A percentile compares a stretch with the other conserved stretches of the same genome.
Evolutionary conservation across 1,284 basidiomycete genomes (phyloP).

Genomic region (Coniferiporia sulphurascens): DNA sequence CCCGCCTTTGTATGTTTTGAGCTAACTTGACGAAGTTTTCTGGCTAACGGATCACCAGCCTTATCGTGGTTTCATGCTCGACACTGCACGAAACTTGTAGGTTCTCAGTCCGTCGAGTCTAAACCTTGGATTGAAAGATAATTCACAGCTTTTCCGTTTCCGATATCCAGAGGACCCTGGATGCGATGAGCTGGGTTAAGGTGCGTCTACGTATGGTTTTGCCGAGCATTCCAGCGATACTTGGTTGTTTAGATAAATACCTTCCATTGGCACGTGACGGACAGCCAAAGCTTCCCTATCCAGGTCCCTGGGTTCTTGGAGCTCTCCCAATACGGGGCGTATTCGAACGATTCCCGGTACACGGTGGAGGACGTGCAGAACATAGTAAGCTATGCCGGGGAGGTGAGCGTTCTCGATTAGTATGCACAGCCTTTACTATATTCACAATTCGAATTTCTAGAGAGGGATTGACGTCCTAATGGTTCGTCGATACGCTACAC

Average conservation of each 20-base stretch:
- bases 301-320: conserved; percentile 57
- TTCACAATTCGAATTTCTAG: conserved; percentile 29
- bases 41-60: conserved; percentile 37
- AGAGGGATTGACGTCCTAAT: conserved; percentile 78
- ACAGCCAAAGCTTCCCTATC: conserved; percentile 75
- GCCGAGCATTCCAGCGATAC: conserved; percentile 12
- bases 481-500: conserved; percentile 18
- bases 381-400: conserved; percentile 68
- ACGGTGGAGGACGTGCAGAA: conserved; percentile 52
- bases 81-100: conserved; percentile 67
- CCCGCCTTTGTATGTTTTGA: conserved; percentile 52
- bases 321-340: conserved; percentile 64
- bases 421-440: conserved; percentile 21
- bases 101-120: conserved; percentile 11
- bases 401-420: conserved; percentile 18
- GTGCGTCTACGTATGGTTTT: conserved; percentile 34
- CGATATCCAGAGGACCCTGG: conserved; percentile 70
- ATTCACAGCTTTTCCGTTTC: conserved; percentile 54
- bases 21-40: background rate
- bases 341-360: conserved; percentile 55
- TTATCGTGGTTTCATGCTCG: conserved; percentile 78
- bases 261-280: conserved; percentile 81
- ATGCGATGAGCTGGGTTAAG: conserved; percentile 87
- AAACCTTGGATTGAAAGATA: background rate
- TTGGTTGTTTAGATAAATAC: conserved; percentile 35